Percentiles rank a stretch among this genome's conserved stretches.
These are phyloP conservation scores for Hyparrhenia diplandra DNA, from an alignment of 176 grass and related monocot genomes.

Conservation along the genomic window DNA sequence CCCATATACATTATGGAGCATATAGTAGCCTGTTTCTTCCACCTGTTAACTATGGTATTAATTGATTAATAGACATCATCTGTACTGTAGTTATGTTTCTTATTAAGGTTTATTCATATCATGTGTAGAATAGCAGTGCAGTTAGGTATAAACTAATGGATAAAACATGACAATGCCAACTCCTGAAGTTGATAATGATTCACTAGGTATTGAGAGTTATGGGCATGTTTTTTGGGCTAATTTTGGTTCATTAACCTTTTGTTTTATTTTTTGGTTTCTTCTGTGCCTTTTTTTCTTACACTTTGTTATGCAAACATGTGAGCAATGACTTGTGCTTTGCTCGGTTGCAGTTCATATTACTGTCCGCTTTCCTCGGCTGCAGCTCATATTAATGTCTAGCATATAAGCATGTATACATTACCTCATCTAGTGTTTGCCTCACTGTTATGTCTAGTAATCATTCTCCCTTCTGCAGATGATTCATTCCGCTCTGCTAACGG, in stretches of 20 bases:
- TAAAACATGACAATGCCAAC: background rate
- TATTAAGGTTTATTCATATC: background rate
- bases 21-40: background rate
- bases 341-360: background rate
- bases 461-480: constrained; percentile 56
- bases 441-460: constrained; percentile 8
- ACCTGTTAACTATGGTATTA: background rate
- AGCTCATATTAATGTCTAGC: constrained; percentile 6
- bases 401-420: background rate
- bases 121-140: background rate
- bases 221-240: background rate
- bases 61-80: background rate
- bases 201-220: background rate
- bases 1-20: background rate
- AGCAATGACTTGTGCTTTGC: background rate
- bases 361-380: background rate
- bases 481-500: constrained; percentile 67
- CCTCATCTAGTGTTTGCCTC: background rate
- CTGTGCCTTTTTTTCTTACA: background rate
- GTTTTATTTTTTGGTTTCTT: background rate
- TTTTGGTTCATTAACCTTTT: background rate
- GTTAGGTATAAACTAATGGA: background rate
- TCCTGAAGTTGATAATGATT: background rate
- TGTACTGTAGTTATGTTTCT: background rate
- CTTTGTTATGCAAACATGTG: background rate